Base-by-base conservation (phyloP, 1,284 basidiomycete species). In the Pulveroboletus sp. region DNA sequence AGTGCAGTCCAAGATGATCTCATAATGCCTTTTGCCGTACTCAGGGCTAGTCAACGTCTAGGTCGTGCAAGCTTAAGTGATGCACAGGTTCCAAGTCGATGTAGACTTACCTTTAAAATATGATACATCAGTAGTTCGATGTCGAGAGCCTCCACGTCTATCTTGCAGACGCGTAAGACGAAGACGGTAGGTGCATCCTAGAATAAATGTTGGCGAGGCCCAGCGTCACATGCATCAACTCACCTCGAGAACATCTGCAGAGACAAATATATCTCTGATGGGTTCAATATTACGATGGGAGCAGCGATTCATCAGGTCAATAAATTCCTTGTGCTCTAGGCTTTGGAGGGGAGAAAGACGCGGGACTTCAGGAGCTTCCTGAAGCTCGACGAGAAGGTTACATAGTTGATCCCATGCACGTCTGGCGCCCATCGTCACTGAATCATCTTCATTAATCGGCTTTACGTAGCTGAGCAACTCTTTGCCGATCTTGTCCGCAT, bases 111-210 rank as follows among this genome's bases (percentile, higher is more conserved):
- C 76, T 86, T 87, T 73, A 94, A 85, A 50, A 93, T 83, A 67
- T 93, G 84, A 69, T 84, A 91, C 70, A 94, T 85, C 40, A 98
- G 72, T 4, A 94, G 72, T 64, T 96, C 93, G 36, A 95, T 83
- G 67, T 97, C 93, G 46, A 95, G 77, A 1, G 86, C 83, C 63
- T 93, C 92, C 2, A 92, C 87, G 59, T 92, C 86, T 45, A 95
- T 80, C 61, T 85, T 82, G 43, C 83, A 82, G 13, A 88, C 74
- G 46, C 77, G 78, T 47, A 89, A 70, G 46, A 89, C 75, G 64
- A 89, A 91, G 19, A 84, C 73, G 15, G 80, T 80, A 21, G 76
- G 72, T 39, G 76, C 67, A 50, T 80, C 78, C 84, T 89, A 60
- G 50, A 33, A 56, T 24, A 62, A 45, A 16, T 0, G 26, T 69